phyloP scores from a whole-genome alignment of 2,329 filamentous ascomycete genomes.

The Botrytis fragariae region DNA sequence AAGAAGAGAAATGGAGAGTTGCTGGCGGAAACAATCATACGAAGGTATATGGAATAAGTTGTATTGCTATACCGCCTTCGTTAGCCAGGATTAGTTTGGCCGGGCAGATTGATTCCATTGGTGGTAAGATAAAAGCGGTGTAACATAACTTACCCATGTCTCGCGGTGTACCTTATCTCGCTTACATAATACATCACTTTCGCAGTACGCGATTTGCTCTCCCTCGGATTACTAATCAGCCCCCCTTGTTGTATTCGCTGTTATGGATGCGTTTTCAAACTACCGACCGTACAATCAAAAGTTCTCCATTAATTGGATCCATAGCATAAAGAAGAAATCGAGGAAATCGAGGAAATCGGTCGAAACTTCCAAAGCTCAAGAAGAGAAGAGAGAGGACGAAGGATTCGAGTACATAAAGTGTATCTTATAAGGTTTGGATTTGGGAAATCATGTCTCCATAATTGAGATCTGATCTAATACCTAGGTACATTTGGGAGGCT shows the following conservation, averaged over 20 bases:
- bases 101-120: neutral
- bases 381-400: neutral
- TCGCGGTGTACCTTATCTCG: neutral
- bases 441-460: neutral
- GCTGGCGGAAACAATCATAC: neutral
- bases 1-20: neutral
- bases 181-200: neutral
- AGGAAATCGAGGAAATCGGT: neutral
- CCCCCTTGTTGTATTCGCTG: neutral
- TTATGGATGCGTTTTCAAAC: neutral
- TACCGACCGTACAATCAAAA: too few relatives aligned
- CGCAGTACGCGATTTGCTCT: neutral
- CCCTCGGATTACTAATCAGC: neutral
- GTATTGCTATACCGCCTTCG: neutral
- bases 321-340: neutral
- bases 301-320: neutral
- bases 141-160: neutral
- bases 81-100: neutral
- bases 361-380: neutral
- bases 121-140: neutral
- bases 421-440: neutral
- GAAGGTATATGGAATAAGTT: neutral
- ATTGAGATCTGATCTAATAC: neutral
- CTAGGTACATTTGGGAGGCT: neutral
- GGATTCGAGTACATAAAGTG: neutral